phyloP scores from a whole-genome alignment of 441 rosid genomes.

The Corymbia calophylla region DNA sequence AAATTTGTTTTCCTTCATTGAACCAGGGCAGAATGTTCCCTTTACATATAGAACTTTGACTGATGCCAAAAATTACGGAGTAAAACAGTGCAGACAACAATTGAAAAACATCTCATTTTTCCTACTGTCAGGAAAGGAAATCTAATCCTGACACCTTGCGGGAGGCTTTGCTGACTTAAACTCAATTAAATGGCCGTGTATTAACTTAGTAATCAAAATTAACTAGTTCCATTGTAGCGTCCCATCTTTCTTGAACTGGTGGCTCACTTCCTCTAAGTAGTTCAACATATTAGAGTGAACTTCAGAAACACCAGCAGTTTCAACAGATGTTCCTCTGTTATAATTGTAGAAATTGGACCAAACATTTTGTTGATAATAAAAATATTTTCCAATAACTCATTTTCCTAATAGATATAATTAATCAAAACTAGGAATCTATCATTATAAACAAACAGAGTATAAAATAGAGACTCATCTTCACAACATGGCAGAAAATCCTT shows the following conservation, averaged over 20 bases:
- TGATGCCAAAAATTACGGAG: neutral
- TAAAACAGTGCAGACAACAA: neutral
- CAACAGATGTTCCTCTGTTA: neutral
- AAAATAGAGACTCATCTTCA: neutral
- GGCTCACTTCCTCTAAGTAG: neutral
- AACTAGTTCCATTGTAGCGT: neutral
- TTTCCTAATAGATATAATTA: neutral
- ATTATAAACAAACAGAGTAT: neutral
- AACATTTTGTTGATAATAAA: neutral
- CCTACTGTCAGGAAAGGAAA: neutral
- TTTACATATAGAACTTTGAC: neutral
- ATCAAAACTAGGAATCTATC: neutral
- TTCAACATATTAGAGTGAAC: neutral
- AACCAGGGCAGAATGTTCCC: neutral
- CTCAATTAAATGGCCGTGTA: neutral
- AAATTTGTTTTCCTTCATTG: neutral
- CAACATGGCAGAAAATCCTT: neutral
- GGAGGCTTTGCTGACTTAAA: neutral
- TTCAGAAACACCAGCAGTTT: neutral
- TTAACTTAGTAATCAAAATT: neutral
- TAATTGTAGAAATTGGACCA: neutral
- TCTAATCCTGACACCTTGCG: neutral
- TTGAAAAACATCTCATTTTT: neutral
- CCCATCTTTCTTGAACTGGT: neutral
- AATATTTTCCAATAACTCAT: neutral